Evolutionary conservation across 345 rosid genomes (phyloP).

Genomic region (Populus davidiana): DNA sequence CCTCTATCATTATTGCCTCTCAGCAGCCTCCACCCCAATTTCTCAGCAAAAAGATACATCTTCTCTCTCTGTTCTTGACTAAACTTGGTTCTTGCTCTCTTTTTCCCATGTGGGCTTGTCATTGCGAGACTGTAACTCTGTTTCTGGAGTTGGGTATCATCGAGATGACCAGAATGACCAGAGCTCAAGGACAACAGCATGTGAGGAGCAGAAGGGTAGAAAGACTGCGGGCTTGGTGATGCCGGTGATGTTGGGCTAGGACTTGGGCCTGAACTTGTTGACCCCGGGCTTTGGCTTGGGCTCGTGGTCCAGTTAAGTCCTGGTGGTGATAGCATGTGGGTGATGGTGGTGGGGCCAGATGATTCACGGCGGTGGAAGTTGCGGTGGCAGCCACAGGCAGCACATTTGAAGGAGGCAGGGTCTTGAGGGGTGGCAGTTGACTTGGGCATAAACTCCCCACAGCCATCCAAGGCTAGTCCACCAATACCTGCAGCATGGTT

Average conservation of each 20-base stretch:
- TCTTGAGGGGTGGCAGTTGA: conserved; percentile 30
- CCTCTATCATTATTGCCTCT: conserved; percentile 44
- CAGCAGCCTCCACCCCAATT: conserved; percentile 68
- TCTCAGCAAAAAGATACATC: conserved; percentile 67
- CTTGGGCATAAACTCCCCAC: conserved; percentile 78
- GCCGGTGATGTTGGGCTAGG: conserved; percentile 38
- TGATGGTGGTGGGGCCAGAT: conserved; percentile 9
- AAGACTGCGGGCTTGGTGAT: conserved; percentile 62
- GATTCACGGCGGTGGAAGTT: conserved; percentile 81
- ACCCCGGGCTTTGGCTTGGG: conserved; percentile 35
- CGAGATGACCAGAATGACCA: conserved; percentile 35
- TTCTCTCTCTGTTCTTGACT: conserved; percentile 62
- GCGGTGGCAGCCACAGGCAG: conserved; percentile 94
- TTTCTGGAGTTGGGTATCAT: conserved; percentile 26
- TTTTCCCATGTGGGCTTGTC: conserved; percentile 33
- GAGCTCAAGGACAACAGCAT: conserved; percentile 54
- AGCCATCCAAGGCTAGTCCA: conserved; percentile 75
- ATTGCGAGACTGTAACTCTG: conserved; percentile 6
- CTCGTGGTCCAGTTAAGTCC: conserved; percentile 31
- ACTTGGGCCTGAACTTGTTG: conserved; percentile 28
- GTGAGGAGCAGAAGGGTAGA: conserved; percentile 62
- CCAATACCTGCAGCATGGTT: conserved; percentile 78
- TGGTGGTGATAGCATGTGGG: conserved; percentile 4
- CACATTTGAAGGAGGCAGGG: conserved; percentile 61
- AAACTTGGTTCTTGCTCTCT: conserved; percentile 68